Evolutionary conservation across 306 rosid genomes (phyloP).

Genomic region (Coriaria nepalensis): DNA sequence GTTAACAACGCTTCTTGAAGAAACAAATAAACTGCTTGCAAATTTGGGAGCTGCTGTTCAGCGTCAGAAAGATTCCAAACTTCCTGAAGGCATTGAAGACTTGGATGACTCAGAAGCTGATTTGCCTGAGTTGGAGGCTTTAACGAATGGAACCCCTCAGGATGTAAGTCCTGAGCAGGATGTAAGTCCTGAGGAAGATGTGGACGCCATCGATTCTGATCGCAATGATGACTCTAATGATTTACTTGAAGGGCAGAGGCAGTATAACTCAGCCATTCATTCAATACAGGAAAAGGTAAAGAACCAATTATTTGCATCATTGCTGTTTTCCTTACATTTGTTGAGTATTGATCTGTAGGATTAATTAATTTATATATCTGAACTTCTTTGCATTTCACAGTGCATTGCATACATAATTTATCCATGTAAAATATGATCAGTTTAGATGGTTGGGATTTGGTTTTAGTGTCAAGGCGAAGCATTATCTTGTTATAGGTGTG

Average conservation of each 20-base stretch:
- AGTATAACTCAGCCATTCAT: conserved; percentile 94
- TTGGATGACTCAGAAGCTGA: conserved; percentile 78
- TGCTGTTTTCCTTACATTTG: not conserved
- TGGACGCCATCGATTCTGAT: conserved; percentile 61
- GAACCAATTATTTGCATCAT: not conserved
- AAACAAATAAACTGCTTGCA: conserved; percentile 88
- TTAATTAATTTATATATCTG: not conserved
- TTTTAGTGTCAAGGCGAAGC: too few species aligned
- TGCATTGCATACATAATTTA: too few species aligned
- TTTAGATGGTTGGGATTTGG: too few species aligned
- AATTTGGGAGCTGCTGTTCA: conserved; percentile 99
- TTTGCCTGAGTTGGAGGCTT: conserved; percentile 53
- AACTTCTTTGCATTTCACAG: not conserved
- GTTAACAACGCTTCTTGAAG: conserved; percentile 84
- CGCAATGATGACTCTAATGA: conserved; percentile 60
- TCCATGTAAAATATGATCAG: too few species aligned
- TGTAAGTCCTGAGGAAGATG: conserved; percentile 64
- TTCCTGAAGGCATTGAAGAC: conserved; percentile 57
- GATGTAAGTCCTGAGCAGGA: too few species aligned
- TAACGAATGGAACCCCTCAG: conserved; percentile 46
- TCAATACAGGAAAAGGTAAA: conserved; percentile 88
- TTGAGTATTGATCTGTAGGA: not conserved
- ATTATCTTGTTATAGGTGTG: too few species aligned
- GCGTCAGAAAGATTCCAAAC: conserved; percentile 86
- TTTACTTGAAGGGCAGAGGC: conserved; percentile 98